phyloP scores from a whole-genome alignment of 2,329 filamentous ascomycete species.

The Niveomyces coronatus region DNA sequence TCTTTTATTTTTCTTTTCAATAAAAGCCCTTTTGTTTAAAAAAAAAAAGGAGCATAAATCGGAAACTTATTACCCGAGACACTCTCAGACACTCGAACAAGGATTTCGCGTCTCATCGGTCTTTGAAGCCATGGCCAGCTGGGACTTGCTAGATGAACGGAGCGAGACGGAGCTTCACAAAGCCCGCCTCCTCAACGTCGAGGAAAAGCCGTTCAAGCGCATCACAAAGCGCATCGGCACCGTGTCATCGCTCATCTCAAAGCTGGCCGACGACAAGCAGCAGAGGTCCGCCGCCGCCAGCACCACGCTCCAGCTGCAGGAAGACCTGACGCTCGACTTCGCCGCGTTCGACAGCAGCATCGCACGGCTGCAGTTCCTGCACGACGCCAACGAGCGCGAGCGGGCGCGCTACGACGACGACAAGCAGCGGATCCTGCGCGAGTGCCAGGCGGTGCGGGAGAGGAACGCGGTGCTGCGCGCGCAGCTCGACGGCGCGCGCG shows the following conservation, averaged over 20 bases:
- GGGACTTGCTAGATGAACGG: conserved; percentile 60
- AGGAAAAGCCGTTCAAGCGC: conserved; percentile 86
- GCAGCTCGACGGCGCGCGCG: conserved; percentile 68
- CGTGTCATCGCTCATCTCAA: conserved; percentile 50
- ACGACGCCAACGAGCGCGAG: conserved; percentile 72
- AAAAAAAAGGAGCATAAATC: too few species aligned
- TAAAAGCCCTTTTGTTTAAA: too few species aligned
- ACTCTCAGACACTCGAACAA: too few species aligned
- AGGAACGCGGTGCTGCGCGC: conserved; percentile 61
- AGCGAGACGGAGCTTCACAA: conserved; percentile 83
- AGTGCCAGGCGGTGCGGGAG: conserved; percentile 66
- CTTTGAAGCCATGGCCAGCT: conserved; percentile 32
- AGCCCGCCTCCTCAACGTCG: conserved; percentile 73
- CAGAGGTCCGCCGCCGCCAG: conserved; percentile 31
- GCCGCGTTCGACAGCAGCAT: conserved; percentile 80
- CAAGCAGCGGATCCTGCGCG: conserved; percentile 66
- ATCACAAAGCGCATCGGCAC: conserved; percentile 71
- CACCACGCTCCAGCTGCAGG: conserved; percentile 59
- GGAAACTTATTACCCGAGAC: too few species aligned
- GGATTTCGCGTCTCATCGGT: too few species aligned
- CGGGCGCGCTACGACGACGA: conserved; percentile 74
- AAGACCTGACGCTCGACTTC: conserved; percentile 82
- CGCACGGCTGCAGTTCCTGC: conserved; percentile 77
- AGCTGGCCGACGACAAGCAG: conserved; percentile 14
- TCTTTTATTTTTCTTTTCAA: too few species aligned